phyloP scores from a whole-genome alignment of 257 asterid species.

The Solanum virginianum region DNA sequence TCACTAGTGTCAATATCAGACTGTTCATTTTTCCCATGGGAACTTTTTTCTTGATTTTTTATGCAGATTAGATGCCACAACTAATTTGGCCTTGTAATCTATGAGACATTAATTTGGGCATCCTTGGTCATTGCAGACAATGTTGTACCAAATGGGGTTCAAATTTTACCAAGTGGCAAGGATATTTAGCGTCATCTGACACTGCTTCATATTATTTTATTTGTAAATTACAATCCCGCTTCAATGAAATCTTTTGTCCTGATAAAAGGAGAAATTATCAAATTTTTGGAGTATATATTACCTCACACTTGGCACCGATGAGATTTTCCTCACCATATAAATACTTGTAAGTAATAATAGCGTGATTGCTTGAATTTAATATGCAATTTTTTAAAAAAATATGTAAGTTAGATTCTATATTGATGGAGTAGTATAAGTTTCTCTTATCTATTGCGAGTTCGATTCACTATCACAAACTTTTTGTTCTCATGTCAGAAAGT shows the following conservation, averaged over 20 bases:
- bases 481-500: neutral
- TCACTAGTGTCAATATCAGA: neutral
- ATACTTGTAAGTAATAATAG: neutral
- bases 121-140: neutral
- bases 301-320: neutral
- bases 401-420: neutral
- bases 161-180: neutral
- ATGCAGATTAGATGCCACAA: neutral
- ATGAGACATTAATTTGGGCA: neutral
- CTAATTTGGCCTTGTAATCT: neutral
- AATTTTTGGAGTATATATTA: neutral
- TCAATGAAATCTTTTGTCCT: too few species aligned
- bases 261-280: neutral
- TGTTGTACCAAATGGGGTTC: neutral
- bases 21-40: neutral
- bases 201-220: neutral
- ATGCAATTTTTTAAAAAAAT: neutral
- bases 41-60: neutral
- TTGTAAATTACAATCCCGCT: neutral
- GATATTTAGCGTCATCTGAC: too few species aligned
- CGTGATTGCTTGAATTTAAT: neutral
- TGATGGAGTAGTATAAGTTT: neutral
- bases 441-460: neutral
- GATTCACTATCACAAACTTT: neutral
- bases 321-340: neutral